Conservation (phyloP, 169 alveolate species). For the Plasmodium chabaudi region DNA sequence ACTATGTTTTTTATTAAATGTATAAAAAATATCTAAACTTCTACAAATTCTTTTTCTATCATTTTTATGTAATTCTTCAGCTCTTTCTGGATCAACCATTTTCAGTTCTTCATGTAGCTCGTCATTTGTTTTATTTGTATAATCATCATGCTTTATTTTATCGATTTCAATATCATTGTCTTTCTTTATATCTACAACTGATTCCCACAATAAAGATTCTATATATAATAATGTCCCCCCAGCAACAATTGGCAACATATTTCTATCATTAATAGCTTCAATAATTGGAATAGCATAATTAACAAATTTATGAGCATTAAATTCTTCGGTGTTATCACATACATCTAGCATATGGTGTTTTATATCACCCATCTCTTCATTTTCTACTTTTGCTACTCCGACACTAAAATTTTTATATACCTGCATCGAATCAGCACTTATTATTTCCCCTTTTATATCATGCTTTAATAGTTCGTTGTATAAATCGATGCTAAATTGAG, state of each 20-base stretch:
- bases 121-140: constrained; percentile 60
- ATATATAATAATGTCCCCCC: constrained; percentile 85
- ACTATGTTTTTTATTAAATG: constrained; percentile 81
- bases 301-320: constrained; percentile 79
- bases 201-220: constrained; percentile 85
- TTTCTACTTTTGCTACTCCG: constrained; percentile 84
- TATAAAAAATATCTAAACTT: constrained; percentile 70
- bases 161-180: neutral
- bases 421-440: constrained; percentile 86
- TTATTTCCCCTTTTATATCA: constrained; percentile 79
- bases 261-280: constrained; percentile 33
- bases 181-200: constrained; percentile 65
- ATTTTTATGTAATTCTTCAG: constrained; percentile 79
- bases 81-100: constrained; percentile 82
- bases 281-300: constrained; percentile 68
- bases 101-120: constrained; percentile 76
- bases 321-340: constrained; percentile 75
- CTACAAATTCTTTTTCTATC: constrained; percentile 84
- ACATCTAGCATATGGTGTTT: constrained; percentile 82
- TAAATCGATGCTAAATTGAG: constrained; percentile 81
- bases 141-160: neutral
- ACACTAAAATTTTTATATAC: constrained; percentile 82
- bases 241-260: constrained; percentile 78
- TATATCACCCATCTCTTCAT: constrained; percentile 74
- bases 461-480: constrained; percentile 67